These are phyloP conservation scores for Saturnispora quitensis DNA, from an alignment of 805 yeast species.

Conservation along the genomic window DNA sequence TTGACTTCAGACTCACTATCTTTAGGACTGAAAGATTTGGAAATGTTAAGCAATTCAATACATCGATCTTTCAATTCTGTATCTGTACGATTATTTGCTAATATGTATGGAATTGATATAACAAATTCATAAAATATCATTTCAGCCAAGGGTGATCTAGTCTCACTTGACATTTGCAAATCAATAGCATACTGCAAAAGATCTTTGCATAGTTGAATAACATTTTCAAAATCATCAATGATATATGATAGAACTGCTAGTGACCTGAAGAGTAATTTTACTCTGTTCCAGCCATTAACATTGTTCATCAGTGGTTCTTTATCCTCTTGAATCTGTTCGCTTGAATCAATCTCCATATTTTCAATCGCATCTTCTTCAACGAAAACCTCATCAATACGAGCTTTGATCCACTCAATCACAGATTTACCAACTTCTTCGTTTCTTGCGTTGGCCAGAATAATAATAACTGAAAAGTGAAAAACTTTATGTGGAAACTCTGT, in stretches of 20 bases:
- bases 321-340: constrained; percentile 11
- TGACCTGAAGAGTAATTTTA: constrained; percentile 65
- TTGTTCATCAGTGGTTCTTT: constrained; percentile 17
- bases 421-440: constrained; percentile 59
- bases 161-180: constrained; percentile 34
- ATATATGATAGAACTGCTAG: constrained; percentile 59
- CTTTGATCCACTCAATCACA: constrained; percentile 60
- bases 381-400: constrained; percentile 49
- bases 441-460: constrained; percentile 56
- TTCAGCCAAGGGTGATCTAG: constrained; percentile 55
- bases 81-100: constrained; percentile 20
- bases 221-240: constrained; percentile 36
- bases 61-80: constrained; percentile 26
- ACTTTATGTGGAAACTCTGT: constrained; percentile 90
- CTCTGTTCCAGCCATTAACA: constrained; percentile 57
- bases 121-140: constrained; percentile 55
- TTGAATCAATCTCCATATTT: constrained; percentile 7
- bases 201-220: constrained; percentile 38
- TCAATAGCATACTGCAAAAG: constrained; percentile 48
- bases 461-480: constrained; percentile 57
- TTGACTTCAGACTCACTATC: constrained; percentile 9
- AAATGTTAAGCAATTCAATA: constrained; percentile 38
- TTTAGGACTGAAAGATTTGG: constrained; percentile 23
- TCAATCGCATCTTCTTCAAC: constrained; percentile 9
- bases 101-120: constrained; percentile 51